A percentile compares a stretch with the other conserved stretches of the same genome.
Evolutionary conservation across 2,329 filamentous ascomycete species (phyloP).

Genomic region (Monosporascus sp.): DNA sequence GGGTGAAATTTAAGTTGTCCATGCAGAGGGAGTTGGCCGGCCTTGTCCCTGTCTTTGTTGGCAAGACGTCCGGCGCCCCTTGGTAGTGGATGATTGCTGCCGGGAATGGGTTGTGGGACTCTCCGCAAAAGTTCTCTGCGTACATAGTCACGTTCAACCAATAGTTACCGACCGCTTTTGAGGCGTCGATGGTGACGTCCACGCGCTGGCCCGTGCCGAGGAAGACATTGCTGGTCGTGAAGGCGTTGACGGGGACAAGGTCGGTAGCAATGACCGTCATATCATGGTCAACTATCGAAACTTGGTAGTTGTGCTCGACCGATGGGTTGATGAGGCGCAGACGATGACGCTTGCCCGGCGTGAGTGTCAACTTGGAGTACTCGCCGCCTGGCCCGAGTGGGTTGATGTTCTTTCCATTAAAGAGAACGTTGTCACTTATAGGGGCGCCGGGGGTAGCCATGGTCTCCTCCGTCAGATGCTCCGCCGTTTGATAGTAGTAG

Average conservation of each 20-base stretch:
- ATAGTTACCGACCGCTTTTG: constrained; percentile 22
- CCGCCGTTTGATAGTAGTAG: constrained; percentile 40
- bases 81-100: constrained; percentile 18
- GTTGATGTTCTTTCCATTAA: constrained; percentile 37
- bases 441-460: constrained; percentile 16
- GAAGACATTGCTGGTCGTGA: constrained; percentile 41
- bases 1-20: constrained; percentile 13
- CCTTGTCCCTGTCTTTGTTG: constrained; percentile 9
- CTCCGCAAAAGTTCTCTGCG: constrained; percentile 9
- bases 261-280: constrained; percentile 50
- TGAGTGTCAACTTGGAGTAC: constrained; percentile 29
- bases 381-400: constrained; percentile 20
- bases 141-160: constrained; percentile 25
- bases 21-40: constrained; percentile 10
- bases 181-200: constrained; percentile 42
- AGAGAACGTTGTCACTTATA: constrained; percentile 32
- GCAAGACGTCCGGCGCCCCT: constrained; percentile 4
- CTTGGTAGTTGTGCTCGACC: constrained; percentile 42
- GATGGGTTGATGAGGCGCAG: constrained; percentile 46
- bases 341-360: constrained; percentile 39
- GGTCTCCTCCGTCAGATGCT: constrained; percentile 13
- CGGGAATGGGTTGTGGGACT: constrained; percentile 9
- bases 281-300: constrained; percentile 47
- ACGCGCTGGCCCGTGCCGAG: constrained; percentile 43
- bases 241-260: constrained; percentile 48